Conservation (phyloP, 176 grass and related monocot species). For the Melocanna baccifera region DNA sequence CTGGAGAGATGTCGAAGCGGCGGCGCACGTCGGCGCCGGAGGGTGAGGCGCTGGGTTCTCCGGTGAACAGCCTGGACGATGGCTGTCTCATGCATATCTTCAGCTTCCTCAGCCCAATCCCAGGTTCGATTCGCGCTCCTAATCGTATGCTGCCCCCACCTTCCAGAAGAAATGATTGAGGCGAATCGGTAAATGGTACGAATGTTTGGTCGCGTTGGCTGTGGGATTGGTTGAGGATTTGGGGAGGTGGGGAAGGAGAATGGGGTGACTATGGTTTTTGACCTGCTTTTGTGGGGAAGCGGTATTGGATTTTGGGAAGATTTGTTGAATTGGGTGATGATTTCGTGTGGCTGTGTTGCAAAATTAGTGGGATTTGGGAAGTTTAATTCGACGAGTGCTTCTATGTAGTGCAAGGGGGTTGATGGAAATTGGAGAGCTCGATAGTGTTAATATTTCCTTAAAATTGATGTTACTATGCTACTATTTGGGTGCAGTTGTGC, state of each 20-base stretch:
- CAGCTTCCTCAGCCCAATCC: constrained; percentile 89
- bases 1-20: constrained; percentile 49
- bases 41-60: constrained; percentile 27
- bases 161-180: background rate
- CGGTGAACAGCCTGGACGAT: constrained; percentile 67
- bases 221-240: background rate
- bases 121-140: constrained; percentile 57
- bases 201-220: background rate
- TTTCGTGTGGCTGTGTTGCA: background rate
- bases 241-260: background rate
- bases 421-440: background rate
- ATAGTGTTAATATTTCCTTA: background rate
- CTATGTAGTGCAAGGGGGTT: background rate
- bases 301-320: background rate
- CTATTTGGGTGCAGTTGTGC: background rate
- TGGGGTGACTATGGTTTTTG: constrained; percentile 8
- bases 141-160: background rate
- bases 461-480: background rate
- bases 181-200: background rate
- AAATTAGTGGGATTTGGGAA: background rate
- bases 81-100: constrained; percentile 98
- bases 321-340: background rate
- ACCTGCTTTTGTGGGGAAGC: background rate
- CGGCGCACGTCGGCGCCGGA: constrained; percentile 5
- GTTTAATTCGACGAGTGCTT: background rate